Evolutionary conservation across 75 land plant genomes (phyloP).

Genomic region (Cryptomeria japonica): DNA sequence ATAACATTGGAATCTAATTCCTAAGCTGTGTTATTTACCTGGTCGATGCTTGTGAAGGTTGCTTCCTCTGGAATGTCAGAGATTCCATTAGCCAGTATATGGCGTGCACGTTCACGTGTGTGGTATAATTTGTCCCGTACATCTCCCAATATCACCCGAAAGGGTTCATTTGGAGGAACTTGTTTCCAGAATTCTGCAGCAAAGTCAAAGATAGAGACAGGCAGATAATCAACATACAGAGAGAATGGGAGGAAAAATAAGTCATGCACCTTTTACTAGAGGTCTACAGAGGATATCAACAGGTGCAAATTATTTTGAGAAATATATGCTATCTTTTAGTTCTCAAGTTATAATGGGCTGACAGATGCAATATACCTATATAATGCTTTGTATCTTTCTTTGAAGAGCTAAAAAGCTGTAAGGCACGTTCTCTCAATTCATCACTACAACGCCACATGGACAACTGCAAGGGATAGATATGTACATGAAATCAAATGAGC

Average conservation of each 20-base stretch:
- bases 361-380: slow-evolving; percentile 48
- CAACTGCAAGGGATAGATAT: slow-evolving; percentile 45
- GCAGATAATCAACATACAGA: neutral
- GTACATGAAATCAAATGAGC: neutral
- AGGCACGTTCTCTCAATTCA: slow-evolving; percentile 66
- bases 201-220: slow-evolving; percentile 6
- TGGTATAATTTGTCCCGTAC: slow-evolving; percentile 87
- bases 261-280: neutral
- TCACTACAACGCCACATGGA: slow-evolving; percentile 97
- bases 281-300: too few species aligned
- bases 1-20: neutral
- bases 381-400: slow-evolving; percentile 85
- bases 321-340: neutral
- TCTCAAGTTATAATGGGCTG: neutral
- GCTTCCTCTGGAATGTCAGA: slow-evolving; percentile 82
- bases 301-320: neutral
- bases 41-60: slow-evolving; percentile 68
- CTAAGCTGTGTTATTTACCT: slow-evolving; percentile 35
- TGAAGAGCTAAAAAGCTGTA: slow-evolving; percentile 55
- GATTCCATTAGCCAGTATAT: slow-evolving; percentile 66
- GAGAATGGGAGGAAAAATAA: neutral
- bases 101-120: slow-evolving; percentile 89
- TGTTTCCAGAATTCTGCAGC: slow-evolving; percentile 92
- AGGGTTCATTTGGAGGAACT: slow-evolving; percentile 93
- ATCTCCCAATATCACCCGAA: slow-evolving; percentile 86